A percentile compares a stretch with the other conserved stretches of the same genome.
phyloP scores from a whole-genome alignment of 768 basidiomycete genomes.

The Suillus fuscotomentosus region DNA sequence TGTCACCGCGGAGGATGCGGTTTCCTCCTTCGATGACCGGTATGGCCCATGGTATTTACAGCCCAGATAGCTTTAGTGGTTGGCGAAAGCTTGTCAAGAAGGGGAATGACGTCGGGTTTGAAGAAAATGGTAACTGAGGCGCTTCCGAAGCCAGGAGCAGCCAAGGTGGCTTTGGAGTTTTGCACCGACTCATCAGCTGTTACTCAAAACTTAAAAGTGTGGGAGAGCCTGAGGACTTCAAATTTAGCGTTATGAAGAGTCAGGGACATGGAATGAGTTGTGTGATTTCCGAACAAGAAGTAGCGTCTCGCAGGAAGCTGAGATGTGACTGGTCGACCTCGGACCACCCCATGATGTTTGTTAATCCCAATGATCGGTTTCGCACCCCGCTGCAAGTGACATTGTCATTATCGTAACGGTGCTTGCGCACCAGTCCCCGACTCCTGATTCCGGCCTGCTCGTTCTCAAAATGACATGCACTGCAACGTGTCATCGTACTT shows the following conservation, averaged over 20 bases:
- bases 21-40: slow-evolving; percentile 40
- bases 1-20: slow-evolving; percentile 56
- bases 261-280: slow-evolving; percentile 87
- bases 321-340: too few relatives aligned
- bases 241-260: slow-evolving; percentile 92
- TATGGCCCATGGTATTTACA: slow-evolving; percentile 81
- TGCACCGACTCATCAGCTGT: slow-evolving; percentile 57
- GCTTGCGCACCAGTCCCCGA: too few relatives aligned
- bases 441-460: too few relatives aligned
- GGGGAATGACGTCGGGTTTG: slow-evolving; percentile 86
- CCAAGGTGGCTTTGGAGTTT: slow-evolving; percentile 61
- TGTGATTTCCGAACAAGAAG: slow-evolving; percentile 89
- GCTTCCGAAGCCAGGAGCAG: slow-evolving; percentile 79
- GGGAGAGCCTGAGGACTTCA: slow-evolving; percentile 75
- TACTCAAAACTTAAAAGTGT: slow-evolving; percentile 79
- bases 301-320: slow-evolving; percentile 70
- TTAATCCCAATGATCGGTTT: too few relatives aligned
- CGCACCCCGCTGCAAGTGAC: too few relatives aligned
- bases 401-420: too few relatives aligned
- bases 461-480: too few relatives aligned
- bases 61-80: slow-evolving; percentile 88
- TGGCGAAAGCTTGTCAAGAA: slow-evolving; percentile 76
- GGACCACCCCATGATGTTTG: too few relatives aligned
- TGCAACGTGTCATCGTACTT: too few relatives aligned
- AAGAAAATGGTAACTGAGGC: slow-evolving; percentile 96